These are phyloP conservation scores for Euphorbia lathyris DNA, from an alignment of 345 rosid species.

Conservation along the genomic window DNA sequence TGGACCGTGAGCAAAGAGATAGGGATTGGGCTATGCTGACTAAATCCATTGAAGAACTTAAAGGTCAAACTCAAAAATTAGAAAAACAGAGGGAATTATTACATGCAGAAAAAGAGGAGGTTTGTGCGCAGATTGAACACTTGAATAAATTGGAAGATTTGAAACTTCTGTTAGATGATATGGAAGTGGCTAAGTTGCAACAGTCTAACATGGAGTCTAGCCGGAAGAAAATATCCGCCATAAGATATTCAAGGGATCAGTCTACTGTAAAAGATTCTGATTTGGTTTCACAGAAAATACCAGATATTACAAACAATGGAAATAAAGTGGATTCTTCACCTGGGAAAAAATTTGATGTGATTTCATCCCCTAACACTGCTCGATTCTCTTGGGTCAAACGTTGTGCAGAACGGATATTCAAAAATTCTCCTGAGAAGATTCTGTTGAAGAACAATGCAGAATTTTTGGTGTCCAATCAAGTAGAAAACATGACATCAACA, in stretches of 20 bases:
- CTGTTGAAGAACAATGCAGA: constrained; percentile 28
- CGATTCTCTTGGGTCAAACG: constrained; percentile 79
- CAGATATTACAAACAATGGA: constrained; percentile 31
- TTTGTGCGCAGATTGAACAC: constrained; percentile 59
- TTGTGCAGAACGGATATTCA: constrained; percentile 63
- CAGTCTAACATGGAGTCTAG: constrained; percentile 56
- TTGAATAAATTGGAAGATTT: constrained; percentile 72
- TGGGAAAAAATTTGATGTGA: constrained; percentile 28
- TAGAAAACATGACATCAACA: constrained; percentile 19
- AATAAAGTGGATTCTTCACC: constrained; percentile 41
- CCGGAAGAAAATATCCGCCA: constrained; percentile 51
- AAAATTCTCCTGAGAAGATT: constrained; percentile 48
- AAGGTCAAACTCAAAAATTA: constrained; percentile 67
- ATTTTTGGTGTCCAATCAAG: constrained; percentile 25
- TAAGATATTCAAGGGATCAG: constrained; percentile 39
- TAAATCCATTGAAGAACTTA: constrained; percentile 74
- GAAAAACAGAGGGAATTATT: constrained; percentile 76
- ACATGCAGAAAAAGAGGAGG: constrained; percentile 70
- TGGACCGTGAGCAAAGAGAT: constrained; percentile 79
- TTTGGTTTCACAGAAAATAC: constrained; percentile 28
- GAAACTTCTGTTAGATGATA: constrained; percentile 63
- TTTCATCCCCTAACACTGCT: constrained; percentile 42
- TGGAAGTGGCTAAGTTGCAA: constrained; percentile 68
- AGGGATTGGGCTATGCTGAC: constrained; percentile 76
- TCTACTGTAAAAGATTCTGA: constrained; percentile 36